Evolutionary conservation across 257 asterid genomes (phyloP), one percentile per base, ranked within the genome.

Genomic region (Solanum ossicruentum): DNA sequence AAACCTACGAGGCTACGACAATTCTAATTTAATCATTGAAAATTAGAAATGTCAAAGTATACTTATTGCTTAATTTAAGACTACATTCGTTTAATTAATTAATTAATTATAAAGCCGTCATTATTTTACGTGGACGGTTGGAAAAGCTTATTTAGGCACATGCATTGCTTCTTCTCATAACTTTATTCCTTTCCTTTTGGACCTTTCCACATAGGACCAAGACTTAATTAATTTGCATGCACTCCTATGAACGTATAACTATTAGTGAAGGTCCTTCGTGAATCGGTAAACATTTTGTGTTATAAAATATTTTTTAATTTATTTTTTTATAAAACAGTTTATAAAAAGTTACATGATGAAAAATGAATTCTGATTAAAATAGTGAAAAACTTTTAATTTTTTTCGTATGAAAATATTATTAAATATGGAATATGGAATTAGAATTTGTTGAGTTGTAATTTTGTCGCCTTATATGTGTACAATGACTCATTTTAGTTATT

Each of bases 111-210:
- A 17, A 56, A 58, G 87, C 58, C 43, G 86, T 85, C 82, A 54
- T 41, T 36, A 41, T 61, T 85, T 58, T 86, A 28, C 73, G 67
- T 84, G 87, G 91, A 86, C 89, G 90, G 90, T 66, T 87, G 84
- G 47, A 49, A 84, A 84, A 45, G 84, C 83, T 82, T 51, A 82
- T 6, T 60, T 39, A 0, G 47, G 85, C 78, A 82, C 85, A 82
- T 63, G 85, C 78, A 43, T 82, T 23, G 78, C 85, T 63, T 45
- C 60, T 82, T 43, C 78, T 23, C 16, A 63, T 23, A 67, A 51
- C 63, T 82, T 82, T 63, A 82, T 82, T 82, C 60, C 61, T 63
- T 82, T 82, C 45, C 75, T 63, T 82, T 47, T 63, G 43, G 55
- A 82, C 61, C 57, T 82, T 82, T 47, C 83, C 78, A 41, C 78